Evolutionary conservation across 192 early-diverging fungal genomes (phyloP), one percentile per base, ranked within the genome.

Genomic region (Rhizoclosmatium globosum): DNA sequence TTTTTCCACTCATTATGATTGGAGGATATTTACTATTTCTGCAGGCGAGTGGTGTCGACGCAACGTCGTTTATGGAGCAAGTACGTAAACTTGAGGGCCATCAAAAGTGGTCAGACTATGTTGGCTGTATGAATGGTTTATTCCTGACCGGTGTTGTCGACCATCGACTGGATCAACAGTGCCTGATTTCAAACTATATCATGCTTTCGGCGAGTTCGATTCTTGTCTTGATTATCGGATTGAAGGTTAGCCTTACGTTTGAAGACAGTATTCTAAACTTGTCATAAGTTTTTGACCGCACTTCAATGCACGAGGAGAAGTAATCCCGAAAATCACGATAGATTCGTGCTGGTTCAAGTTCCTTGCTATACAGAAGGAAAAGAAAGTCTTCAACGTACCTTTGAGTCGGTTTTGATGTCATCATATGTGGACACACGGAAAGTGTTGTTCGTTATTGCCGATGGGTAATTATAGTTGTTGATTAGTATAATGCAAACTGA

Each of bases 321-420:
- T 92, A 93, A 31, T 70, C 91, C 92, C 0, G 93, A 94, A 72
- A 91, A 93, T 76, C 90, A 92, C 59, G 93, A 95, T 86, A 94
- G 93, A 83, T 95, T 94, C 84, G 92, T 95, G 67, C 92, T 96
- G 74, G 90, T 90, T 61, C 93, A 94, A 76, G 94, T 96, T 43
- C 94, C 94, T 44, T 96, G 94, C 81, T 96, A 95, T 80, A 95
- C 94, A n/a, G 0, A 94, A 96, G 93, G 91, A 58, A 92, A 93
- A 77, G 91, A 94, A 17, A 93, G 92, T 13, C 85, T 96, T 23
- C 87, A 88, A n/a, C 88, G 90, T 69, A 95, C 94, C 1, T 93
- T 95, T 71, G 91, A 95, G 73, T 92, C 93, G 9, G 84, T 94
- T 17, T 85, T 94, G 9, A 80, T 85, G 4, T 80, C 92, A 38